These are phyloP conservation scores for Suhomyces bolitotheri DNA, from an alignment of 1,139 yeast species.

Conservation along the genomic window DNA sequence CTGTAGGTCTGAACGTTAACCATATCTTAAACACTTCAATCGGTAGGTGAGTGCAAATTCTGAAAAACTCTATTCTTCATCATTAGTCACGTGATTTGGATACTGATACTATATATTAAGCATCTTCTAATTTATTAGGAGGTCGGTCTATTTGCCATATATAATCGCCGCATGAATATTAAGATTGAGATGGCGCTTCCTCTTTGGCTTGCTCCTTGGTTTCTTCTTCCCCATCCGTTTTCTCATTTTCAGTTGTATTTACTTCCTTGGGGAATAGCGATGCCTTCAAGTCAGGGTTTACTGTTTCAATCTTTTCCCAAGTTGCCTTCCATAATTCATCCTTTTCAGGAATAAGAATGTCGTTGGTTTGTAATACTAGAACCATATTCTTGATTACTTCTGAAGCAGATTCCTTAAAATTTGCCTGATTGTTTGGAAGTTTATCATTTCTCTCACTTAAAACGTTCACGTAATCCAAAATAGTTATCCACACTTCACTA, in stretches of 20 bases:
- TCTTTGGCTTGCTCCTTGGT: no score
- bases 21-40: conserved; percentile 16
- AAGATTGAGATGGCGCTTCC: no score
- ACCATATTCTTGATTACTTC: conserved; percentile 66
- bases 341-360: conserved; percentile 24
- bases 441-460: conserved; percentile 41
- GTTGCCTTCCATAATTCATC: conserved; percentile 33
- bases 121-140: background rate
- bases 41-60: background rate
- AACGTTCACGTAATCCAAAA: conserved; percentile 33
- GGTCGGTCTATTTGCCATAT: no score
- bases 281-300: conserved; percentile 46
- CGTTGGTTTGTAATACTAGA: conserved; percentile 36
- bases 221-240: no score
- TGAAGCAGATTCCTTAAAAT: conserved; percentile 55
- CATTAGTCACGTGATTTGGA: conserved; percentile 1
- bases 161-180: no score
- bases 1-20: conserved; percentile 48
- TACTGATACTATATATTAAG: background rate
- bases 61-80: background rate
- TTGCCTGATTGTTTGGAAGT: conserved; percentile 16
- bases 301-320: conserved; percentile 45
- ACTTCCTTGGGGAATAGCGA: no score
- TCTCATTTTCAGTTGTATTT: background rate
- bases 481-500: conserved; percentile 36